Percentiles rank a stretch among this genome's conserved stretches.
These are phyloP conservation scores for Saccharomyces hybrid DNA, from an alignment of 1,139 yeast genomes.

Conservation along the genomic window DNA sequence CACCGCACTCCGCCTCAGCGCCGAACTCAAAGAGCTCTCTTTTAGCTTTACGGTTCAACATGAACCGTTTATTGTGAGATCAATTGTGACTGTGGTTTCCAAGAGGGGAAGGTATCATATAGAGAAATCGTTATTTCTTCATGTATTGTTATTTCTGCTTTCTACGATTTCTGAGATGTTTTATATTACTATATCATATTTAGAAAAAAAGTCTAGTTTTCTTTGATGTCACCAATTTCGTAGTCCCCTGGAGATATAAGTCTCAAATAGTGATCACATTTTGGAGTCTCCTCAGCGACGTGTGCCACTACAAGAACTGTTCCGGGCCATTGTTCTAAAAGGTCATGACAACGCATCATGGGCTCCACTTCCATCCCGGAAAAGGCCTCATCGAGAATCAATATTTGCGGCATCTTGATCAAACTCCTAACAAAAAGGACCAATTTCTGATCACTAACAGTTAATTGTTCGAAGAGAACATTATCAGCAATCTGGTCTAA, in stretches of 20 bases:
- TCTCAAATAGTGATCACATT: conserved; percentile 43
- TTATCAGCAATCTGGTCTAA: conserved; percentile 31
- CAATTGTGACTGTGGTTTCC: not conserved
- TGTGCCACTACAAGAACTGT: conserved; percentile 78
- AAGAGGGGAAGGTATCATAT: not conserved
- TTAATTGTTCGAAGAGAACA: conserved; percentile 42
- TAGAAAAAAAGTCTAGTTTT: not conserved
- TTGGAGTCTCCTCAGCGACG: conserved; percentile 52
- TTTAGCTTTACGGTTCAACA: not conserved
- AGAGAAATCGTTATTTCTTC: not conserved
- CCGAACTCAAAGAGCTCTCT: not conserved
- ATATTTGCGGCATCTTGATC: conserved; percentile 64
- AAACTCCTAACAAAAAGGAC: conserved; percentile 68
- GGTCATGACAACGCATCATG: conserved; percentile 55
- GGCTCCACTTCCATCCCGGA: conserved; percentile 77
- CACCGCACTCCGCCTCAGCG: not conserved
- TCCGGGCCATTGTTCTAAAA: conserved; percentile 57
- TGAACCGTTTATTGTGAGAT: not conserved
- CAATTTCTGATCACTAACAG: conserved; percentile 71
- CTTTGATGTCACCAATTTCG: conserved; percentile 19
- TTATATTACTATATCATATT: not conserved
- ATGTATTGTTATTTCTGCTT: not conserved
- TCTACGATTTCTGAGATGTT: not conserved
- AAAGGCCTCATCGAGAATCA: conserved; percentile 87
- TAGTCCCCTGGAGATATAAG: conserved; percentile 35